A percentile compares a stretch with the other conserved stretches of the same genome.
These are phyloP conservation scores for Yarrowia sp. DNA, from an alignment of 805 yeast species.

Conservation along the genomic window DNA sequence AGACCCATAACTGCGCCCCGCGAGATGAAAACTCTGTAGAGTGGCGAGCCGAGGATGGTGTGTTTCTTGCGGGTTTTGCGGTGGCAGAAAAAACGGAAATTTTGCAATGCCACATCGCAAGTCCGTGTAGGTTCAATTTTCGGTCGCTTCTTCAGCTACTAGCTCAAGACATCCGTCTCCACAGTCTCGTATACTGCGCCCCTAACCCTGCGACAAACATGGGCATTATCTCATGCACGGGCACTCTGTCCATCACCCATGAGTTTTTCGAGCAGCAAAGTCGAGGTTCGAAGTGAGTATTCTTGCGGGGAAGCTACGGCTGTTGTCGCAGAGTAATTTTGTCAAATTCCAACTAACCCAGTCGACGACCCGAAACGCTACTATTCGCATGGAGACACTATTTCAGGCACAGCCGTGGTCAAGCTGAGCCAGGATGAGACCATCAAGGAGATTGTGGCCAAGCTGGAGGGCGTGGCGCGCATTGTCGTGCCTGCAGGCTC, in stretches of 20 bases:
- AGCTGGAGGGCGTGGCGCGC: constrained; percentile 38
- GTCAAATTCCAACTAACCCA: background rate
- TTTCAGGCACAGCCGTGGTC: constrained; percentile 34
- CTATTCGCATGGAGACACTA: constrained; percentile 31
- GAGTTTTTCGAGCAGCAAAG: constrained; percentile 23
- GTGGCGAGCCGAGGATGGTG: no score
- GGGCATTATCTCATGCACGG: constrained; percentile 20
- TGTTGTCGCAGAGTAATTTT: no score
- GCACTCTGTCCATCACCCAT: constrained; percentile 6
- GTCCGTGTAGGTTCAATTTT: no score
- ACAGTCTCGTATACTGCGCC: background rate
- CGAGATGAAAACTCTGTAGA: background rate
- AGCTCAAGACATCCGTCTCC: background rate
- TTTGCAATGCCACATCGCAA: no score
- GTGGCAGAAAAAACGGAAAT: no score
- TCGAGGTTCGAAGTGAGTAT: constrained; percentile 17
- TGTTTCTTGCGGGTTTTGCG: no score
- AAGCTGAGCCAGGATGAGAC: constrained; percentile 33
- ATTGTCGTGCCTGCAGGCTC: constrained; percentile 31
- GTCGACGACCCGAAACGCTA: constrained; percentile 24
- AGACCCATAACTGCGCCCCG: constrained; percentile 5
- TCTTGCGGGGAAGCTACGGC: no score
- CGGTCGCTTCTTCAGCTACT: no score
- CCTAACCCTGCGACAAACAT: constrained; percentile 17
- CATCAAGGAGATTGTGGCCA: constrained; percentile 35